A percentile compares a stretch with the other conserved stretches of the same genome.
Evolutionary conservation across 176 grass and related monocot species (phyloP).

Genomic region (Cymbopogon citratus): DNA sequence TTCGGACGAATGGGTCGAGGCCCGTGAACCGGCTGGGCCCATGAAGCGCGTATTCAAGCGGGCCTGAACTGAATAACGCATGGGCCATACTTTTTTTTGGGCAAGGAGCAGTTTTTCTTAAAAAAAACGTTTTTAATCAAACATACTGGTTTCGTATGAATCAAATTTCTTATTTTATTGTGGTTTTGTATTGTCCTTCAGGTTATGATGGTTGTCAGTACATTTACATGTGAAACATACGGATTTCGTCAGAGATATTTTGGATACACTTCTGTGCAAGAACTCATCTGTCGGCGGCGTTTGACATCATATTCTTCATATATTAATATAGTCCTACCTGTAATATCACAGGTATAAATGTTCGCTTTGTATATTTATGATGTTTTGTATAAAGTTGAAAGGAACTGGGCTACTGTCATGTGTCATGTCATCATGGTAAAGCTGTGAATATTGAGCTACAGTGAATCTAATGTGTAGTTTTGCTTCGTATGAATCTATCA

Average conservation of each 20-base stretch:
- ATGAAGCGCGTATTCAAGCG: background rate
- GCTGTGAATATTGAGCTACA: background rate
- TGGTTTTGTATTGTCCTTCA: background rate
- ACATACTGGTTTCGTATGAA: background rate
- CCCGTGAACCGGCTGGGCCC: background rate
- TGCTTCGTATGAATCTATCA: no score
- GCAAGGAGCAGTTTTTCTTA: background rate
- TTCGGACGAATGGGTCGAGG: no score
- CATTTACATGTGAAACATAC: slow-evolving; percentile 8
- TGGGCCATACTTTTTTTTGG: background rate
- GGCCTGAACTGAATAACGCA: background rate
- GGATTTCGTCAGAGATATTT: background rate
- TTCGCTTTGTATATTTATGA: background rate
- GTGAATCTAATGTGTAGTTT: background rate
- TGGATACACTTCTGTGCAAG: background rate
- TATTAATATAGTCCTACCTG: background rate
- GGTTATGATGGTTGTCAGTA: slow-evolving; percentile 25
- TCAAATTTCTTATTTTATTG: background rate
- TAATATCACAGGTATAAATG: background rate
- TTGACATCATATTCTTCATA: background rate
- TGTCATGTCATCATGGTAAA: background rate
- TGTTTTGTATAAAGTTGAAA: background rate
- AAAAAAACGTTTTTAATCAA: background rate
- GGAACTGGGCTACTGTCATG: background rate
- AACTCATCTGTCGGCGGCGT: background rate